Evolutionary conservation across 768 basidiomycete species (phyloP).

Genomic region (Tephrocybe sp.): DNA sequence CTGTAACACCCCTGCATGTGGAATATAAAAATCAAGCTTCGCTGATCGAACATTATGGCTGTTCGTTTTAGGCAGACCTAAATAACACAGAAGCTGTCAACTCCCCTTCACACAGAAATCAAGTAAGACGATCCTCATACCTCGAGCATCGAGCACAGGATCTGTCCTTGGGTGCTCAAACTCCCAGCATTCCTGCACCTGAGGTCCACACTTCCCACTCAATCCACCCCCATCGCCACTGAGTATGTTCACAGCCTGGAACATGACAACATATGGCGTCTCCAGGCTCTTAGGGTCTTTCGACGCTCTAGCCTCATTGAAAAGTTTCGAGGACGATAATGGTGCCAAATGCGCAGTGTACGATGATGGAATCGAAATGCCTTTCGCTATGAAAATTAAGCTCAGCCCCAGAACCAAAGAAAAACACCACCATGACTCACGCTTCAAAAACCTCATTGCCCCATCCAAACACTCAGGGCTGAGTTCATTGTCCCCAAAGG

Average conservation of each 20-base stretch:
- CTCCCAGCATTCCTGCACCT: conserved; percentile 95
- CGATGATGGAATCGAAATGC: conserved; percentile 94
- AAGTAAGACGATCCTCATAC: conserved; percentile 30
- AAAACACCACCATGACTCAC: conserved; percentile 41
- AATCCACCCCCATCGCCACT: conserved; percentile 68
- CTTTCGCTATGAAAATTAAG: conserved; percentile 55
- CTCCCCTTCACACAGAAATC: not conserved
- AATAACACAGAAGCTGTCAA: not conserved
- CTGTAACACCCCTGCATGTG: conserved; percentile 91
- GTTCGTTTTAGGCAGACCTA: conserved; percentile 91
- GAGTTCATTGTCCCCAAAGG: conserved; percentile 98
- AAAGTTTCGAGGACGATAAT: conserved; percentile 89
- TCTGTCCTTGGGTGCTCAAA: conserved; percentile 93
- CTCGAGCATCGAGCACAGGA: conserved; percentile 66
- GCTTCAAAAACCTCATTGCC: conserved; percentile 88
- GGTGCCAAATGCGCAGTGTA: conserved; percentile 96
- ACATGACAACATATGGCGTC: conserved; percentile 99
- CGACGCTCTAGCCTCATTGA: conserved; percentile 70
- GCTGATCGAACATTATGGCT: conserved; percentile 92
- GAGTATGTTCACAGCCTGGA: conserved; percentile 88
- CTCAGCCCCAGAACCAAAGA: not conserved
- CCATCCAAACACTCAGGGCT: conserved; percentile 98
- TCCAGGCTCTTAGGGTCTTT: conserved; percentile 76
- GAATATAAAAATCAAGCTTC: conserved; percentile 85
- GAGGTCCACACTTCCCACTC: conserved; percentile 70